Evolutionary conservation across 305 asterid genomes (phyloP).

Genomic region (Stenogyne calaminthoides): DNA sequence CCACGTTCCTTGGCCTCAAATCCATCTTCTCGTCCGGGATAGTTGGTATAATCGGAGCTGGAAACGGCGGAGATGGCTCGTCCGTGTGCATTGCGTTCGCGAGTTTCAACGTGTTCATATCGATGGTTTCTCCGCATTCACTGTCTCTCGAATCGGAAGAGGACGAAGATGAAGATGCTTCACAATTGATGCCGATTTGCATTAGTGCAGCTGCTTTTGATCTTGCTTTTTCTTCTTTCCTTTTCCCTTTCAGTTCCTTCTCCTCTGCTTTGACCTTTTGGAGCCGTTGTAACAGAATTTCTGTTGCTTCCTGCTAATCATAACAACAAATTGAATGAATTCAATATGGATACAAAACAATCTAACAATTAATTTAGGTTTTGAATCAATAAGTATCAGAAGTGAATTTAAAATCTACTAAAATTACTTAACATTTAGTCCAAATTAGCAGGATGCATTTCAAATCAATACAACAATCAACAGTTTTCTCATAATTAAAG

Average conservation of each 20-base stretch:
- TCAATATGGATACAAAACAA: not conserved
- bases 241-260: slow-evolving; percentile 46
- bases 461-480: not conserved
- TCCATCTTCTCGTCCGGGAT: not conserved
- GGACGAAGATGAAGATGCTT: slow-evolving; percentile 32
- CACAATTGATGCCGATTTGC: slow-evolving; percentile 24
- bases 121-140: slow-evolving; percentile 52
- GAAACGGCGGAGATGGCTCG: slow-evolving; percentile 23
- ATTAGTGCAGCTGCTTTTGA: slow-evolving; percentile 35
- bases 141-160: slow-evolving; percentile 67
- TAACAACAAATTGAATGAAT: not conserved
- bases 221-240: slow-evolving; percentile 55
- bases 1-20: slow-evolving; percentile 8
- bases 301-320: slow-evolving; percentile 64
- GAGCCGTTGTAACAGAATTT: slow-evolving; percentile 50
- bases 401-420: too few relatives aligned
- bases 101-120: slow-evolving; percentile 39
- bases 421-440: not conserved
- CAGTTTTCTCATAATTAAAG: not conserved
- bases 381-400: not conserved
- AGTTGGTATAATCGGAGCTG: slow-evolving; percentile 17
- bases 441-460: not conserved
- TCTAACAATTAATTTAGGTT: not conserved
- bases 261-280: slow-evolving; percentile 54
- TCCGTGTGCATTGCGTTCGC: too few relatives aligned